Evolutionary conservation across 202 grass and related monocot species (phyloP), one percentile per base, ranked within the genome.

Genomic region (Saccharum hybrid): DNA sequence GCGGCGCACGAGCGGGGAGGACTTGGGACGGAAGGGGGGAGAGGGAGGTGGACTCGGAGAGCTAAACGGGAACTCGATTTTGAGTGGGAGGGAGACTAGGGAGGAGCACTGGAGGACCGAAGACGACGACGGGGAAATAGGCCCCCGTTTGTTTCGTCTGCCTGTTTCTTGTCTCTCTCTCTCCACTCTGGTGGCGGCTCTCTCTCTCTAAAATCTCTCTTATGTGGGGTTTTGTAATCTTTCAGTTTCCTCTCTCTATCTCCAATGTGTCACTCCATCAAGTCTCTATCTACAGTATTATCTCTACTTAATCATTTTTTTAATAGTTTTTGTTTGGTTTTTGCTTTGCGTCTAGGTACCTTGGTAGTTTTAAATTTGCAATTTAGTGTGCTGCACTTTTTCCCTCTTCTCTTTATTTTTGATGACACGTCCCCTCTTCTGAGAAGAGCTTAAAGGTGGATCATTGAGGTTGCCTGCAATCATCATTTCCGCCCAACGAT

Each of bases 151-250:
- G 57, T 66, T 81, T 31, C 79, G 67, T 72, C 72, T 73, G 66
- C 60, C 66, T 59, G 66, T 61, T 86, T 37, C 72, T 72, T n/a
- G 7, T 54, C 66, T 81, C 62, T 37, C 31, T n/a, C n/a, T 28
- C 26, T 26, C 26, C 21, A 0, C 42, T 56, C 46, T 66, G 49
- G 68, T 79, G 75, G 48, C 75, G 62, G 63, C 11, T 51, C 36
- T 69, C 65, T 68, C 74, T 78, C 75, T 61, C 64, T 22, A 43
- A 71, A 85, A 63, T 77, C 48, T 68, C 63, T 71, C 33, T 71
- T 34, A 1, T 56, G 61, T 56, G 65, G 21, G 75, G 19, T 67
- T 79, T 76, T 77, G 34, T 76, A 45, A 57, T 71, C 34, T 80
- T n/a, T 22, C 69, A 7, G 63, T 66, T 77, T 71, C 36, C 33